Evolutionary conservation across 139 green algal genomes (phyloP), one percentile per base, ranked within the genome.

Genomic region (Ettlia oleoabundans): DNA sequence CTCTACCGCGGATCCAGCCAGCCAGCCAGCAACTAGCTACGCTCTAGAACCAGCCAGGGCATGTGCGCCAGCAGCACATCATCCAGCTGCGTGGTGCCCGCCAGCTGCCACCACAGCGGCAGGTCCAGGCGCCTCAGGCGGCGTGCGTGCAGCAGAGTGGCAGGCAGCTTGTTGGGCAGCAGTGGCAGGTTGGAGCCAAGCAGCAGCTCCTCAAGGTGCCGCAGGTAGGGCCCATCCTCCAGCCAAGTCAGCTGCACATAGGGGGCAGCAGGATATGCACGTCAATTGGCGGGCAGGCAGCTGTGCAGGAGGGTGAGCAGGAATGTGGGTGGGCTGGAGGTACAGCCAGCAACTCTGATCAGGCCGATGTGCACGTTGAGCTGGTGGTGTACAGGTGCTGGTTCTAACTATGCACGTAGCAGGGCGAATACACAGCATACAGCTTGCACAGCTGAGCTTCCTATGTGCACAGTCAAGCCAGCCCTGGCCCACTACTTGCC

Each of bases 21-120:
- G 51, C 53, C 22, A 28, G 62, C 47, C 53, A 69, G 33, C 52
- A 80, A 35, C 53, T 35, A 24, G 30, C n/a, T n/a, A n/a, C n/a
- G n/a, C n/a, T n/a, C n/a, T n/a, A n/a, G n/a, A n/a, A n/a, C n/a
- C n/a, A 80, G 52, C 73, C 73, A 80, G 24, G 73, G 73, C 53
- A 80, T 64, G 73, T 26, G 24, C 1, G 26, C 15, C 53, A 69
- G 73, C 73, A 80, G 73, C 18, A 38, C 22, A 18, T 35, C 52
- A 13, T n/a, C 30, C 33, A 41, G 24, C 37, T 35, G 22, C 4
- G n/a, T 53, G 1, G n/a, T 53, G 5, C 73, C 73, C 51, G 38
- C 52, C 73, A 53, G 73, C 35, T 26, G 73, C 73, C 73, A 80
- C 53, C 58, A 80, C 22, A 68, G 22, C 26, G 73, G 73, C 52